Percentiles rank a stretch among this genome's conserved stretches.
Evolutionary conservation across 306 rosid species (phyloP).

Genomic region (Prunus mira): DNA sequence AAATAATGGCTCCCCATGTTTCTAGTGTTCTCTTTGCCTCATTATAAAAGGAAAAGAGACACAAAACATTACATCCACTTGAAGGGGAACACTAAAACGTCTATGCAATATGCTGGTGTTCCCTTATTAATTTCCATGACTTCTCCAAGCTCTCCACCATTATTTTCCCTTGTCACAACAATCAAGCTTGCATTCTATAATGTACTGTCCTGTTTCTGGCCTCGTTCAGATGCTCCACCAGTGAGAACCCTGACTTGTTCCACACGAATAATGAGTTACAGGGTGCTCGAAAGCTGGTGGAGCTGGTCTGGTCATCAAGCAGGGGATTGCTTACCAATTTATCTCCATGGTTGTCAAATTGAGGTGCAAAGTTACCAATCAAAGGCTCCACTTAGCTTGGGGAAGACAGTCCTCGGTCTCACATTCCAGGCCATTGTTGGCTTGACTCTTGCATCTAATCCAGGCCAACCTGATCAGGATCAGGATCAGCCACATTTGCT

Average conservation of each 20-base stretch:
- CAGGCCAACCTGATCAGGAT: not conserved
- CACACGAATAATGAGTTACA: not conserved
- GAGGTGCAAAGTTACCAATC: not conserved
- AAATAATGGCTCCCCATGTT: too few relatives aligned
- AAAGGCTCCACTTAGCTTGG: not conserved
- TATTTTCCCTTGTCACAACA: not conserved
- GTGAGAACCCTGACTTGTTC: not conserved
- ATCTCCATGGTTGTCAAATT: not conserved
- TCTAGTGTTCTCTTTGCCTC: too few relatives aligned
- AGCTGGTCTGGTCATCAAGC: not conserved
- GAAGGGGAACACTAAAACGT: too few relatives aligned
- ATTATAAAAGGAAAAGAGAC: too few relatives aligned
- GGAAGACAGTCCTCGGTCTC: conserved; percentile 1
- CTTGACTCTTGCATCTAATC: not conserved
- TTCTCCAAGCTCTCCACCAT: not conserved
- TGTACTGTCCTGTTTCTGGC: not conserved
- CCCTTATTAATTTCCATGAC: not conserved
- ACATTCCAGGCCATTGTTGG: not conserved
- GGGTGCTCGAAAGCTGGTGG: too few relatives aligned
- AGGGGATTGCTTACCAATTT: not conserved
- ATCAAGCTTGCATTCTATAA: not conserved
- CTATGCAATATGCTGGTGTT: too few relatives aligned
- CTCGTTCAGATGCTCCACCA: not conserved
- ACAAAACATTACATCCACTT: too few relatives aligned
- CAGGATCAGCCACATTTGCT: not conserved